Percentiles rank a stretch among this genome's conserved stretches.
These are phyloP conservation scores for Vigna mungo DNA, from an alignment of 306 rosid species.

Conservation along the genomic window DNA sequence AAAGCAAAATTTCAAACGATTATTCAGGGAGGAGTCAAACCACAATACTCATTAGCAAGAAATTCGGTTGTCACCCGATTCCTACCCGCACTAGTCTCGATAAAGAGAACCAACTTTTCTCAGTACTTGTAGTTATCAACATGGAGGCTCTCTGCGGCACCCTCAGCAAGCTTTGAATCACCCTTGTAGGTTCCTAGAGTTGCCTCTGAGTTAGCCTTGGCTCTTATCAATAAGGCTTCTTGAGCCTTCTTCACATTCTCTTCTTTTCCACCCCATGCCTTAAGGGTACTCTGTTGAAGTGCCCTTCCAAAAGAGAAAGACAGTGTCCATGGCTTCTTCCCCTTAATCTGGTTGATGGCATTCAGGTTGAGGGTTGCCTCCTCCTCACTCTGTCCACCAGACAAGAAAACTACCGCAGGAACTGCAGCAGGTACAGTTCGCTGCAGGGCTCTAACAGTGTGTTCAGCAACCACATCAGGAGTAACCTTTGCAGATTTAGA, in stretches of 20 bases:
- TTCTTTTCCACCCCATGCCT: constrained; percentile 53
- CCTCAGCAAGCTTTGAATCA: constrained; percentile 43
- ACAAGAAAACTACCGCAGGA: constrained; percentile 54
- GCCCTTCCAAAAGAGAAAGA: constrained; percentile 61
- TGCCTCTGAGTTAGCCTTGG: constrained; percentile 56
- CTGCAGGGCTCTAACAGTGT: constrained; percentile 53
- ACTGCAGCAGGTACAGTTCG: constrained; percentile 53
- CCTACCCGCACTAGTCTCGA: constrained; percentile 14
- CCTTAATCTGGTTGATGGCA: constrained; percentile 54
- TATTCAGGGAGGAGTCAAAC: constrained; percentile 35
- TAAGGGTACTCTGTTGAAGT: constrained; percentile 55
- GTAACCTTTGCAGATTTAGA: constrained; percentile 49
- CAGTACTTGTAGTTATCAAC: constrained; percentile 49
- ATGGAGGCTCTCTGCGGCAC: constrained; percentile 48
- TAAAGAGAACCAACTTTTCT: no score
- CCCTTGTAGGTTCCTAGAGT: constrained; percentile 56
- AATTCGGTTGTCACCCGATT: constrained; percentile 26
- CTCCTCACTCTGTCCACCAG: constrained; percentile 57
- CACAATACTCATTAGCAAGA: constrained; percentile 32
- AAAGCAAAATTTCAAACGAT: constrained; percentile 33
- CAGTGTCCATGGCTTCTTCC: constrained; percentile 58
- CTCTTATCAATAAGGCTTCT: constrained; percentile 45
- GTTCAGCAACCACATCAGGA: constrained; percentile 48
- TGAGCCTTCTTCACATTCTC: constrained; percentile 55
- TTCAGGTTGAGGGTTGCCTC: constrained; percentile 52